Percentiles rank a stretch among this genome's conserved stretches.
Conservation (phyloP, 2,329 filamentous ascomycete genomes). For the Juglanconis oblonga region DNA sequence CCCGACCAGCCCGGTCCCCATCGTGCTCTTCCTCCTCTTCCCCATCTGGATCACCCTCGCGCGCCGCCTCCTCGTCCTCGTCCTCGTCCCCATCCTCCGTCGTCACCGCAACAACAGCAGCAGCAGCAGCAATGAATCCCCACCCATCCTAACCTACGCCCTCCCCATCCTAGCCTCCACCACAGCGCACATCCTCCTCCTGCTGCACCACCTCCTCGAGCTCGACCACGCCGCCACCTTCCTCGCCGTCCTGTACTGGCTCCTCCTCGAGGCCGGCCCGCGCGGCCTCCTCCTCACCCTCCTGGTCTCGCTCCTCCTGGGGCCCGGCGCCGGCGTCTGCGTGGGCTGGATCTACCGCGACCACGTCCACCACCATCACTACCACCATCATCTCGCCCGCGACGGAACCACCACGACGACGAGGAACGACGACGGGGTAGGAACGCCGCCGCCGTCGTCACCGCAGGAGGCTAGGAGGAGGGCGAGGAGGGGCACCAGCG, state of each 20-base stretch:
- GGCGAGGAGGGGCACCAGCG: background rate
- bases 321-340: slow-evolving; percentile 36
- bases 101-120: background rate
- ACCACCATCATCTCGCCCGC: too few species aligned
- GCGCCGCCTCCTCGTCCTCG: background rate
- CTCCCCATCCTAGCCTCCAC: background rate
- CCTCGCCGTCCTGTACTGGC: slow-evolving; percentile 51
- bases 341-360: slow-evolving; percentile 32
- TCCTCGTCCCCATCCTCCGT: background rate
- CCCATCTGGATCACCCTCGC: background rate
- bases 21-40: slow-evolving; percentile 1
- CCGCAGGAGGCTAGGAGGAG: background rate
- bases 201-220: slow-evolving; percentile 35
- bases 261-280: slow-evolving; percentile 50
- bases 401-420: too few species aligned
- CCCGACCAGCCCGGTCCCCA: background rate
- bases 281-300: slow-evolving; percentile 27
- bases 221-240: slow-evolving; percentile 44
- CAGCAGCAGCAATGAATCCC: background rate
- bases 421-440: too few species aligned
- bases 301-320: slow-evolving; percentile 27
- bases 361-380: slow-evolving; percentile 19
- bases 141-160: background rate
- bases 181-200: background rate
- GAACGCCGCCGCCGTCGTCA: too few species aligned